These are phyloP conservation scores for Raphanus hybrid DNA, from an alignment of 441 rosid genomes.

Conservation along the genomic window DNA sequence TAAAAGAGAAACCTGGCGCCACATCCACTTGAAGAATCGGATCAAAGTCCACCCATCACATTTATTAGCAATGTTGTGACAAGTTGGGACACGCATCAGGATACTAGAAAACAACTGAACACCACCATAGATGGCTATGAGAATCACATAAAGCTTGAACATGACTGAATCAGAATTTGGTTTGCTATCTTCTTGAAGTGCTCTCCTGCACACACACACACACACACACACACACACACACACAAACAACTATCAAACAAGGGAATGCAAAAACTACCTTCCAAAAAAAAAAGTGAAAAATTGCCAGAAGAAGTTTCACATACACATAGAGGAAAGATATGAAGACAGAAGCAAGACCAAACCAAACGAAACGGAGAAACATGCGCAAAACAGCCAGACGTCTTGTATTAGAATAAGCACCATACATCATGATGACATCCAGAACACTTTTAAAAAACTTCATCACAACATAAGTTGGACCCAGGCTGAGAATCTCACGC, in stretches of 20 bases:
- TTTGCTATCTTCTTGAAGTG: conserved; percentile 54
- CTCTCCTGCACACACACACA: conserved; percentile 60
- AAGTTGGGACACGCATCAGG: conserved; percentile 89
- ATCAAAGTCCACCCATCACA: conserved; percentile 85
- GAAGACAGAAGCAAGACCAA: conserved; percentile 72
- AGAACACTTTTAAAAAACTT: conserved; percentile 70
- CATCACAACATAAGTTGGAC: conserved; percentile 96
- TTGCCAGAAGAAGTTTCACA: conserved; percentile 37
- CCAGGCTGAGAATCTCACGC: conserved; percentile 85
- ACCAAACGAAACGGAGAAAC: conserved; percentile 88
- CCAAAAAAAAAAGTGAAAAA: background rate
- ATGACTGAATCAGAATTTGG: conserved; percentile 56
- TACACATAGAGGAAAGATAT: conserved; percentile 94
- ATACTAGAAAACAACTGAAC: conserved; percentile 78
- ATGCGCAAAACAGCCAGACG: conserved; percentile 79
- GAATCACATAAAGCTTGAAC: conserved; percentile 77
- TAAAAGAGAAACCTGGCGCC: conserved; percentile 40
- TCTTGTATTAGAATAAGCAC: conserved; percentile 91
- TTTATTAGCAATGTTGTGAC: conserved; percentile 73
- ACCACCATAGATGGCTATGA: conserved; percentile 86
- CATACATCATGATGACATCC: conserved; percentile 94
- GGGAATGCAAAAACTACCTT: conserved; percentile 2
- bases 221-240: conserved; percentile 1
- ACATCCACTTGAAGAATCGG: conserved; percentile 96
- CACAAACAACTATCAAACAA: conserved; percentile 20